Percentiles rank a stretch among this genome's conserved stretches.
Conservation (phyloP, 805 yeast species). For the Yamadazyma sp. region DNA sequence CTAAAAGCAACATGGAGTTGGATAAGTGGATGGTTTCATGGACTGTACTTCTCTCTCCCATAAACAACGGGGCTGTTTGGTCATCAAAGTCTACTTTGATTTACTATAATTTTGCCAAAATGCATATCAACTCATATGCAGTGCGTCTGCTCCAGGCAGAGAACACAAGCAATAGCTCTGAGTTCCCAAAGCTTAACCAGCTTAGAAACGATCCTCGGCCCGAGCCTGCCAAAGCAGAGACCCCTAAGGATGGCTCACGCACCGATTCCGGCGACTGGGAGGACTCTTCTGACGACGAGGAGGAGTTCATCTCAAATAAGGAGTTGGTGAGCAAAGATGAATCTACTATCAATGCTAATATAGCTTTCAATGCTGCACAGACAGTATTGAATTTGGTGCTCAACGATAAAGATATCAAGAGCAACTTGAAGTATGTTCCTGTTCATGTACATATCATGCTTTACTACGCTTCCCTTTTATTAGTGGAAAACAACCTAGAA, state of each 20-base stretch:
- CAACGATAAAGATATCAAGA: conserved; percentile 56
- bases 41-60: conserved; percentile 67
- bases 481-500: conserved; percentile 24
- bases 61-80: conserved; percentile 58
- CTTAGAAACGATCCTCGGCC: conserved; percentile 5
- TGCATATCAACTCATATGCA: conserved; percentile 62
- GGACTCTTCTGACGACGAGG: conserved; percentile 23
- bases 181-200: conserved; percentile 36
- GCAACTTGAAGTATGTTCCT: conserved; percentile 61
- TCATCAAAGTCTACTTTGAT: conserved; percentile 67
- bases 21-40: conserved; percentile 82
- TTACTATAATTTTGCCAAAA: conserved; percentile 71
- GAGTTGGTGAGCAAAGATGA: conserved; percentile 35
- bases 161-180: conserved; percentile 22
- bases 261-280: conserved; percentile 13
- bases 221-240: neutral
- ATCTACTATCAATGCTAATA: conserved; percentile 38
- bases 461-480: conserved; percentile 61
- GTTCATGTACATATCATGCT: conserved; percentile 73
- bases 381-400: conserved; percentile 59
- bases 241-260: neutral
- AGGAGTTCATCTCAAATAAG: conserved; percentile 34
- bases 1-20: conserved; percentile 61
- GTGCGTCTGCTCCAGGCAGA: conserved; percentile 42
- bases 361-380: conserved; percentile 63